Conservation (phyloP, 2,329 filamentous ascomycete genomes). For the Aureobasidium sp. region DNA sequence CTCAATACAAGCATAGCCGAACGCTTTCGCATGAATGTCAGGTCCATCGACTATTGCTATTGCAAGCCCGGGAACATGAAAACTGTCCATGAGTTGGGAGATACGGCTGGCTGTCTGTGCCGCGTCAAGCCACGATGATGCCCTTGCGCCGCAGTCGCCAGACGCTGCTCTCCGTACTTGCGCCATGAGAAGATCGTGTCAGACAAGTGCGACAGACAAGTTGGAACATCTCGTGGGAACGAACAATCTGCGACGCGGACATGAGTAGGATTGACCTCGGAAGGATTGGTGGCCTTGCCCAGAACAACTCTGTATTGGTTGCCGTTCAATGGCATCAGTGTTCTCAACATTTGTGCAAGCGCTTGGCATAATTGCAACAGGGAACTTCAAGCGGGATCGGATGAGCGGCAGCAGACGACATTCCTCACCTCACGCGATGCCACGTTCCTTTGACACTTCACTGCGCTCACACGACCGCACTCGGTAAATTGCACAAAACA, state of each 20-base stretch:
- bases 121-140: not conserved
- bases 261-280: not conserved
- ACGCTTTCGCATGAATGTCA: conserved; percentile 8
- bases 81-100: not conserved
- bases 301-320: not conserved
- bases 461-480: not conserved
- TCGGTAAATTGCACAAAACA: not conserved
- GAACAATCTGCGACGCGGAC: not conserved
- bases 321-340: no score
- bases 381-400: not conserved
- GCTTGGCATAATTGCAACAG: not conserved
- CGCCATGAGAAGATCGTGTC: not conserved
- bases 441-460: not conserved
- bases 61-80: not conserved
- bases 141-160: not conserved
- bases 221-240: no score
- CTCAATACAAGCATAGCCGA: conserved; percentile 33
- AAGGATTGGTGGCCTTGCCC: not conserved
- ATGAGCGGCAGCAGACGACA: not conserved
- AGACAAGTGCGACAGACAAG: no score
- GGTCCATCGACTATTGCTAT: not conserved
- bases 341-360: not conserved
- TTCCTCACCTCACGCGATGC: not conserved
- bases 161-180: not conserved
- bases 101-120: not conserved